Evolutionary conservation across 805 yeast species (phyloP), one percentile per base, ranked within the genome.

Genomic region (Metschnikowia anglica): DNA sequence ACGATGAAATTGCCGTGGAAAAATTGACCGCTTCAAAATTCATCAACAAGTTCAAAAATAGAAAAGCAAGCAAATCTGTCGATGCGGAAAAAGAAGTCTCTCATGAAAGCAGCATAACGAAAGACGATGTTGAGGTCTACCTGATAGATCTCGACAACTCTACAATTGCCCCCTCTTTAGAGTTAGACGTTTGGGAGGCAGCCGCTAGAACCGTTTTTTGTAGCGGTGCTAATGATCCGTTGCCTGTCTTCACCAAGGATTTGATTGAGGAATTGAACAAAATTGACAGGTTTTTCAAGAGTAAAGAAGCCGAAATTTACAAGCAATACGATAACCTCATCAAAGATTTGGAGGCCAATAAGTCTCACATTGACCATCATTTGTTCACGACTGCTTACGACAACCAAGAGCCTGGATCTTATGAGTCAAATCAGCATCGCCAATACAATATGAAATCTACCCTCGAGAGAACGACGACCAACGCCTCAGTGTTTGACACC

Each of bases 261-360:
- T 62, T 82, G 37, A 53, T 67, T 20, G 60, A 56, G n/a, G 84
- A 81, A 53, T 65, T 79, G 43, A 48, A 51, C 18, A 80, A 77
- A 51, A 71, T 81, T 44, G 80, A 78, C 53, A 65, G 59, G 6
- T 81, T 81, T 48, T 81, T 74, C 58, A 61, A 63, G 30, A 43
- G 52, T 13, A 73, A 72, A 39, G 83, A 80, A 53, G 55, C 63
- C 1, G 74, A 71, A 43, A 63, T 79, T 16, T 73, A 68, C 46
- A 53, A 48, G 5, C 74, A 73, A 39, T 77, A 69, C 53, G 75
- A 73, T 34, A 60, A 67, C 21, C 64, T 80, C 44, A 56, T 75
- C 21, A 58, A 63, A 43, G 84, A 80, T 53, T 65, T 80, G 40
- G 73, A 62, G 41, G 46, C 54, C 18, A 58, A 61, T 51, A 49